phyloP scores from a whole-genome alignment of 2,329 filamentous ascomycete species.

The Fusarium phyllophilum region DNA sequence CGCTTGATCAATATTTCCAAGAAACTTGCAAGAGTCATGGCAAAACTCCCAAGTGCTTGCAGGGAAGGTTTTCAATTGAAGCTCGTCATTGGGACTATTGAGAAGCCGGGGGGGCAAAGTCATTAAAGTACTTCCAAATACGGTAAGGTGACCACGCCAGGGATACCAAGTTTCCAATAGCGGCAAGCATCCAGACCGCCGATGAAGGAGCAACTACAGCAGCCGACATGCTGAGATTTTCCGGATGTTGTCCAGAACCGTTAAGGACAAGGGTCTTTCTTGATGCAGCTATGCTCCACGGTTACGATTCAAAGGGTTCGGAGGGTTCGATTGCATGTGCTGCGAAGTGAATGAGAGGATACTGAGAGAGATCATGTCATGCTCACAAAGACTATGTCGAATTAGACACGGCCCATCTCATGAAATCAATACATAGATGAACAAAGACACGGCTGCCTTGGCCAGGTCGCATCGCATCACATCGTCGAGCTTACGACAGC shows the following conservation, averaged over 20 bases:
- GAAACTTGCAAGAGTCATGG: constrained; percentile 22
- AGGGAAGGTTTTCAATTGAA: constrained; percentile 13
- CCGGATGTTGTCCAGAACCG: constrained; percentile 11
- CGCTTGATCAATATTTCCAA: constrained; percentile 15
- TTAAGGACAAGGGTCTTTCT: constrained; percentile 17
- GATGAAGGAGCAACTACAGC: constrained; percentile 15
- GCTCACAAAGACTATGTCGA: background rate
- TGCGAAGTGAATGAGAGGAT: background rate
- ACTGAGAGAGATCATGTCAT: background rate
- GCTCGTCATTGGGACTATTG: constrained; percentile 34
- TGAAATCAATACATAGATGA: constrained; percentile 6
- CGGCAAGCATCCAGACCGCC: constrained; percentile 34
- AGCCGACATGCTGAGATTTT: constrained; percentile 26
- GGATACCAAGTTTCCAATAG: constrained; percentile 29
- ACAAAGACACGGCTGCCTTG: constrained; percentile 18
- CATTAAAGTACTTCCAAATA: constrained; percentile 31
- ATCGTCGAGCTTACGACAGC: constrained; percentile 19
- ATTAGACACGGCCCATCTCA: background rate
- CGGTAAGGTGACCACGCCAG: constrained; percentile 20
- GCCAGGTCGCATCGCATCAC: constrained; percentile 4
- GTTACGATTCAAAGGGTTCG: background rate
- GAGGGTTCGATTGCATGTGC: background rate
- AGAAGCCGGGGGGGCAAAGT: constrained; percentile 22
- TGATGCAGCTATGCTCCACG: background rate
- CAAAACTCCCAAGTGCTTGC: constrained; percentile 23